phyloP scores from a whole-genome alignment of 2,329 filamentous ascomycete genomes.

The Endocalyx cinctus region DNA sequence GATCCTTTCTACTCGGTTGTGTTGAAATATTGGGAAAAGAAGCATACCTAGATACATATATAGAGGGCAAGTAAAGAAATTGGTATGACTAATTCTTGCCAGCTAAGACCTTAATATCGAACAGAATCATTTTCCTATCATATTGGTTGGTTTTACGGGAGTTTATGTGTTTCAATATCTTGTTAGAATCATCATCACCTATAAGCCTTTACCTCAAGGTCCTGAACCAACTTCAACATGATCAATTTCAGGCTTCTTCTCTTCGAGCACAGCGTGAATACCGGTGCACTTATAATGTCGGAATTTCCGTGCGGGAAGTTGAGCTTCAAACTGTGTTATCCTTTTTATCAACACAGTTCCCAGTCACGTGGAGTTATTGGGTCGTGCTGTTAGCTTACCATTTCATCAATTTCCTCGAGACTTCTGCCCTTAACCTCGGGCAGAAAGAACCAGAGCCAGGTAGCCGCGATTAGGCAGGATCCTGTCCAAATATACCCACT shows the following conservation, averaged over 20 bases:
- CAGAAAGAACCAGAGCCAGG: constrained; percentile 43
- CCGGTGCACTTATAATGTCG: constrained; percentile 30
- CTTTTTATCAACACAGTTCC: constrained; percentile 6
- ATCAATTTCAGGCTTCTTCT: constrained; percentile 16
- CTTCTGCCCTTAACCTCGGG: constrained; percentile 51
- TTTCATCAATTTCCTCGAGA: constrained; percentile 51
- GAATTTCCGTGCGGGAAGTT: constrained; percentile 32
- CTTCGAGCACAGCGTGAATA: constrained; percentile 16
- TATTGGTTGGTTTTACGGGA: no score
- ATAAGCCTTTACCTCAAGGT: no score
- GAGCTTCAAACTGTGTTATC: constrained; percentile 29
- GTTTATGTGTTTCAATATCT: no score
- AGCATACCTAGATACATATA: no score
- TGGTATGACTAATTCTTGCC: no score
- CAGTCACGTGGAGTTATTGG: constrained; percentile 18
- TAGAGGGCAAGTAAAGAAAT: no score
- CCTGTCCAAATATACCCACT: constrained; percentile 53
- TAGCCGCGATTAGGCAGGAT: constrained; percentile 26
- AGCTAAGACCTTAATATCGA: no score
- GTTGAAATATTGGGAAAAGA: no score
- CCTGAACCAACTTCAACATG: constrained; percentile 20
- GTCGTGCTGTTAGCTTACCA: constrained; percentile 30
- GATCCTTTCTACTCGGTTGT: no score
- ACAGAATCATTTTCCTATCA: no score
- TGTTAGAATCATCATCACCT: no score